phyloP scores from a whole-genome alignment of 2,329 filamentous ascomycete species.

The Aspergillus ochraceus region DNA sequence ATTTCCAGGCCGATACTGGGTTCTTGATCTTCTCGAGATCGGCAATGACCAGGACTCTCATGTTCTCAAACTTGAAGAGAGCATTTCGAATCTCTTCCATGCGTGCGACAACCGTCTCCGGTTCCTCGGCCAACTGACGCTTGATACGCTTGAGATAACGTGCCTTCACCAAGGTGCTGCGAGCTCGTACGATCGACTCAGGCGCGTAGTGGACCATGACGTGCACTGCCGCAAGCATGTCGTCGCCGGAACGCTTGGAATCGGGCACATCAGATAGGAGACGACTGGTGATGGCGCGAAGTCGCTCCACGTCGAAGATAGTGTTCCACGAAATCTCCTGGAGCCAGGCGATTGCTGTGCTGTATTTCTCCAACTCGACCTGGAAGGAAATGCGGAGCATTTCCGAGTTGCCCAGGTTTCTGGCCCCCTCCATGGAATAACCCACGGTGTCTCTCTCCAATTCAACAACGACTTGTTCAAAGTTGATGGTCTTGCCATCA shows the following conservation, averaged over 20 bases:
- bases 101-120: constrained; percentile 71
- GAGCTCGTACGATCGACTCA: constrained; percentile 73
- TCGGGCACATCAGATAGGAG: constrained; percentile 90
- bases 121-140: constrained; percentile 74
- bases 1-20: constrained; percentile 78
- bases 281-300: constrained; percentile 69
- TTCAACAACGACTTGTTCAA: constrained; percentile 88
- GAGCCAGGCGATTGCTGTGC: constrained; percentile 78
- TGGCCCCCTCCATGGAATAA: constrained; percentile 71
- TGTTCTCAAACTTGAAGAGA: constrained; percentile 81
- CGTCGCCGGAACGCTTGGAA: constrained; percentile 76
- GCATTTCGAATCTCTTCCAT: constrained; percentile 74
- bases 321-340: constrained; percentile 84
- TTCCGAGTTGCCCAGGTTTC: constrained; percentile 73
- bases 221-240: constrained; percentile 63
- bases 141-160: constrained; percentile 84
- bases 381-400: constrained; percentile 80
- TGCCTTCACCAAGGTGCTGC: constrained; percentile 79
- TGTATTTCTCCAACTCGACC: constrained; percentile 85
- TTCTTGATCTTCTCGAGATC: constrained; percentile 72
- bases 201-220: constrained; percentile 78
- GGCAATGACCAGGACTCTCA: constrained; percentile 80
- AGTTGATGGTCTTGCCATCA: constrained; percentile 74
- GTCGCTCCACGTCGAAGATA: constrained; percentile 74
- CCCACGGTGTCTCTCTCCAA: constrained; percentile 88